Conservation (phyloP, 140 eudicot species). For the Senecio squalidus region DNA sequence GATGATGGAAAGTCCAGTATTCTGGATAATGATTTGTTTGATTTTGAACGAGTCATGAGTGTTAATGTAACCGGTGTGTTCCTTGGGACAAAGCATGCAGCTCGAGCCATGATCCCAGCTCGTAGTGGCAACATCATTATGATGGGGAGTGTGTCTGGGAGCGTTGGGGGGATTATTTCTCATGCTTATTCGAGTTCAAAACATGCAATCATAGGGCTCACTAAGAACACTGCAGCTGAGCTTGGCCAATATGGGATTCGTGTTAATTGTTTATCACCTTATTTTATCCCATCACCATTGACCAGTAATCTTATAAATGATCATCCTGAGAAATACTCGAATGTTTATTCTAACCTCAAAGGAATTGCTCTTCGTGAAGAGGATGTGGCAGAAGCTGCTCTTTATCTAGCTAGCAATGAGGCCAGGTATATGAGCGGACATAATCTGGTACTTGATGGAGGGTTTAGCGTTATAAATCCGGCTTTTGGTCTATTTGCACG, state of each 20-base stretch:
- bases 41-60: not conserved
- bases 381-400: slow-evolving; percentile 16
- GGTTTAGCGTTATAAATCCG: slow-evolving; percentile 20
- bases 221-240: too few species aligned
- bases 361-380: not conserved
- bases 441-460: slow-evolving; percentile 19
- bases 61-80: too few species aligned
- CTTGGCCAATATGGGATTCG: slow-evolving; percentile 8
- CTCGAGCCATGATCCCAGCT: too few species aligned
- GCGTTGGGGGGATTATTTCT: slow-evolving; percentile 13
- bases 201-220: too few species aligned
- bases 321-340: not conserved
- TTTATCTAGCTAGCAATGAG: slow-evolving; percentile 17
- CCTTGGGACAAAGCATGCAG: slow-evolving; percentile 7
- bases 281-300: slow-evolving; percentile 4
- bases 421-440: too few species aligned
- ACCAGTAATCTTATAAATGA: not conserved
- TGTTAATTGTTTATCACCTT: too few species aligned
- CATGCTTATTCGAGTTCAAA: slow-evolving; percentile 40
- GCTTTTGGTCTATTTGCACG: too few species aligned
- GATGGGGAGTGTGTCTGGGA: too few species aligned
- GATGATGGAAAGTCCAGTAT: not conserved
- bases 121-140: slow-evolving; percentile 7
- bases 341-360: too few species aligned
- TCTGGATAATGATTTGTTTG: not conserved